Percentiles rank a stretch among this genome's conserved stretches.
Conservation (phyloP, 139 green algal genomes). For the Chlamydomonas applanata region DNA sequence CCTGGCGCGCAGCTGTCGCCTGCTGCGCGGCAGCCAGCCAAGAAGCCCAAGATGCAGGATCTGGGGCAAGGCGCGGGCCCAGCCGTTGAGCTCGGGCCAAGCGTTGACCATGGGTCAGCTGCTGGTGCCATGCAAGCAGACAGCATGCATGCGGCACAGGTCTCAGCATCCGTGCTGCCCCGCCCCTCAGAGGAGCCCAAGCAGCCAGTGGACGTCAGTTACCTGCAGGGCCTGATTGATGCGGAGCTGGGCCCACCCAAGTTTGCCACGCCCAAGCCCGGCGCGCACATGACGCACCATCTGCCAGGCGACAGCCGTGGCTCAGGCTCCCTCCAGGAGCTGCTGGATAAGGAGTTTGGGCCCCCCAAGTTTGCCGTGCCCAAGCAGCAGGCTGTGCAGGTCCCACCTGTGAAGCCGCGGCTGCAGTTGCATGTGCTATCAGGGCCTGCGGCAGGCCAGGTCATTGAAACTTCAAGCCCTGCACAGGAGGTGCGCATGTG, state of each 20-base stretch:
- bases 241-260: constrained; percentile 34
- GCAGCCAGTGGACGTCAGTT: constrained; percentile 13
- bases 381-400: constrained; percentile 9
- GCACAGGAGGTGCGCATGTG: constrained; percentile 25
- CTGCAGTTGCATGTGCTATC: constrained; percentile 52
- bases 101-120: too few relatives aligned
- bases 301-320: not conserved
- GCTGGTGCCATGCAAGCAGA: too few relatives aligned
- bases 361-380: constrained; percentile 35
- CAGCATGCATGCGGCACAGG: too few relatives aligned
- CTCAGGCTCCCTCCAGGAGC: not conserved
- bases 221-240: constrained; percentile 25
- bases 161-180: too few relatives aligned
- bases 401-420: not conserved
- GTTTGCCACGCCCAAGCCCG: constrained; percentile 16
- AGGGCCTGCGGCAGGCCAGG: constrained; percentile 39
- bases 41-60: too few relatives aligned
- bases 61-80: too few relatives aligned
- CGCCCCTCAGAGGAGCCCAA: too few relatives aligned
- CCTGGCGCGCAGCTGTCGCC: too few relatives aligned
- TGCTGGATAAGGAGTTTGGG: constrained; percentile 37
- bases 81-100: too few relatives aligned
- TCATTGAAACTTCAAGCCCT: constrained; percentile 16
- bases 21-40: too few relatives aligned
- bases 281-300: not conserved